Base-by-base conservation (phyloP, 768 basidiomycete genomes). In the Nevesoporus exiguus region DNA sequence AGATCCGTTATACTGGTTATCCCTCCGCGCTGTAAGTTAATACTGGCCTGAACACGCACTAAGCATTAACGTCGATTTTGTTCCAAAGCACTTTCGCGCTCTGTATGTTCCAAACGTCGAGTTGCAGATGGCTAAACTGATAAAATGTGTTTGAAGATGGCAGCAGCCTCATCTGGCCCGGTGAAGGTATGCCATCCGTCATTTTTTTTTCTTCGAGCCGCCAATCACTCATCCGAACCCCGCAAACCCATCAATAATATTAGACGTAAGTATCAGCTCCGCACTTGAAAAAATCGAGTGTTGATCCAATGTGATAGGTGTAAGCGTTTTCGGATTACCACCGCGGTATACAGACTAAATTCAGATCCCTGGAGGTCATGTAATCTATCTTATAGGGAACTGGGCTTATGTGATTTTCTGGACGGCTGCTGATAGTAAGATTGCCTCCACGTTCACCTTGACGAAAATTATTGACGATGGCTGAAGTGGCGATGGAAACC, bases 1-100 rank as follows among this genome's bases (percentile, higher is more conserved):
- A 52, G 51, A 52, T 52, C 34, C 51, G 51, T 24, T 47, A 47
- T 37, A 33, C 4, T 5, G 43, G 51, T 17, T 37, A 27, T 29
- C 34, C 33, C 36, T 27, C 51, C 3, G 33, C 13, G 8, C 1
- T 52, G 51, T 52, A 37, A 45, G 51, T 45, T 17, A 1, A 37
- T 37, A 1, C 13, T 7, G 4, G 2, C 14, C 15, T 9, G 25
- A 43, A 15, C 4, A 8, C 11, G 14, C 24, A 14, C 27, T 8
- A 27, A 25, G 3, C 19, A 13, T 34, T 44, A 15, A 51, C 29
- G 13, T 34, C 13, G 31, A 33, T 7, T 30, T 3, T 15, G n/a
- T 29, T 34, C n/a, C n/a, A 7, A 33, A 51, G 51, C 2, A n/a
- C 25, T 3, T 6, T 43, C 8, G 43, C 33, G 13, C 19, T 51